Base-by-base conservation (phyloP, 2,329 filamentous ascomycete genomes). In the Didymella glomerata region DNA sequence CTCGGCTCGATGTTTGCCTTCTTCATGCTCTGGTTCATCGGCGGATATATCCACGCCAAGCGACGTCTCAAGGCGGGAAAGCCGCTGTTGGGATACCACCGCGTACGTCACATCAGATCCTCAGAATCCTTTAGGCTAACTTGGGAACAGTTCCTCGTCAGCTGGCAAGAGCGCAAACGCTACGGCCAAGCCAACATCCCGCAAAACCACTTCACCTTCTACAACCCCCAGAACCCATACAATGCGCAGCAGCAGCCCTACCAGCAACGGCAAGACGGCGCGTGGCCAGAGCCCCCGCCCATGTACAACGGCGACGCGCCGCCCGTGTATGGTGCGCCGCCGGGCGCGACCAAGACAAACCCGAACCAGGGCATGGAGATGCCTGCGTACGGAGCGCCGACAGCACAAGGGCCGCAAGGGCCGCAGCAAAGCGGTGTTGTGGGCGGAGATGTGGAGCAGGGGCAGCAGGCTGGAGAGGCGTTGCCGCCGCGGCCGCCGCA, bases 21-120 rank as follows among this genome's bases (percentile, higher is more conserved):
- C 60, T 77, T 91, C 69, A 74, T 86, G 51, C 68, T 82, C 41
- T 92, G 88, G 81, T 81, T 93, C 68, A 65, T 91, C 53, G 81
- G 86, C 59, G 90, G 90, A 61, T 90, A 90, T 75, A 77, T 85
- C 46, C 91, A 94, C 77, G 91, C 90, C 45, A 86, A 86, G 73
- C 78, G 79, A 45, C 83, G 91, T 46, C 81, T 93, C 64, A 82
- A 80, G 61, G 88, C 87, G 74, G 90, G 90, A 1, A 79, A 87
- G 36, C 80, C 82, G 18, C 88, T 90, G 16, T 77, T 93, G 34
- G 78, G 77, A 62, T 94, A 94, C 72, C 90, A 95, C 77, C 81
- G 88, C 54, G 76, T 79, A 72, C 22, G 73, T 67, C 20, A 22
- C 2, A 11, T 22, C 27, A 10, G n/a, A 28, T 25, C 27, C 5